Base-by-base conservation (phyloP, 169 alveolate species). In the Eimeria falciformis region DNA sequence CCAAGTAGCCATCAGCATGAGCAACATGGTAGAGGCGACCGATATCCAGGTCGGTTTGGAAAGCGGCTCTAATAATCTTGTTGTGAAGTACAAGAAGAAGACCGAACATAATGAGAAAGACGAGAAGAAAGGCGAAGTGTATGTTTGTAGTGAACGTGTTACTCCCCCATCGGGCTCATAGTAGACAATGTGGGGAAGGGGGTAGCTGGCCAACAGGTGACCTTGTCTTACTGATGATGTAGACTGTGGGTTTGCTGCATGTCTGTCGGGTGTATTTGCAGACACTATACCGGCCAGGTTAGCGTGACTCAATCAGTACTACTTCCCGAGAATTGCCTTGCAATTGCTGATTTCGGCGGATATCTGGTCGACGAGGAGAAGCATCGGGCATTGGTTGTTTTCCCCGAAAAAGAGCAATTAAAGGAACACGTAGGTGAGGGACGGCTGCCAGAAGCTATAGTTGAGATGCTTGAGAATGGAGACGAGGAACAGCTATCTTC, bases 271-370 rank as follows among this genome's bases (percentile, higher is more conserved):
- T 37, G 66, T 43, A 0, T 75, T 11, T 23, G 43, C 84, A 75
- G 84, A 37, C 47, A 45, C 84, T 33, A 45, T n/a, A 5, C 45
- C 43, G 66, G 47, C 43, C 2, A 43, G 23, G 55, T 75, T 14
- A 56, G 46, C 21, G 45, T 75, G 1, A 25, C 62, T 25, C 40
- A 45, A n/a, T 5, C 84, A 23, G 18, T 75, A 23, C 43, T 3
- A n/a, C 66, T 75, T 5, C 84, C 84, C 25, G 84, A 75, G 40
- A 23, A 65, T 12, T 75, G 84, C 84, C 3, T 75, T 45, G 84
- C 46, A 45, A 37, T 75, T 21, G 21, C 66, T 0, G 58, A 65
- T n/a, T 43, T n/a, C 11, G 84, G 45, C 46, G 84, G 84, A 3
- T 21, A 21, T 18, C 1, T 75, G 84, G n/a, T 75, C 66, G 18